Evolutionary conservation across 2,329 filamentous ascomycete genomes (phyloP).

Genomic region (Neonectria magnoliae): DNA sequence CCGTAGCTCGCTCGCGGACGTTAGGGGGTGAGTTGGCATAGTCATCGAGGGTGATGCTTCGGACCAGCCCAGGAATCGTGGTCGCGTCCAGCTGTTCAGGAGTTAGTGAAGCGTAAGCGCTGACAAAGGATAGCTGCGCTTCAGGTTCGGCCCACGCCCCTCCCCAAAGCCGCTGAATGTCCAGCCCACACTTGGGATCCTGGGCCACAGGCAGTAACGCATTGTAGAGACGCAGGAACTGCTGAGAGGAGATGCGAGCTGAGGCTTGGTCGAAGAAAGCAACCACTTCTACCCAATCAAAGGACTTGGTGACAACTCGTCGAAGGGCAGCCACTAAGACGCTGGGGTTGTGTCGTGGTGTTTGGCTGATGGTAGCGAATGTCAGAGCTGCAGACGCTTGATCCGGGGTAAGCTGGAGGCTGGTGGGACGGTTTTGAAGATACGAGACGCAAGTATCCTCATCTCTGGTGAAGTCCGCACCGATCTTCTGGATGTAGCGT

Average conservation of each 20-base stretch:
- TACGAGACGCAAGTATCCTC: slow-evolving; percentile 71
- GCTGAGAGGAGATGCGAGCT: slow-evolving; percentile 77
- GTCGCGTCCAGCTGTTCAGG: slow-evolving; percentile 83
- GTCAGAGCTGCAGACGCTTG: slow-evolving; percentile 85
- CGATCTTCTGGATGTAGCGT: slow-evolving; percentile 77
- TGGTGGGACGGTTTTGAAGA: slow-evolving; percentile 62
- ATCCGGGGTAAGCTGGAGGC: slow-evolving; percentile 76
- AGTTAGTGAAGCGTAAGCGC: slow-evolving; percentile 81
- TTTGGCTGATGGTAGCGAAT: slow-evolving; percentile 69
- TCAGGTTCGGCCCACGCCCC: slow-evolving; percentile 87
- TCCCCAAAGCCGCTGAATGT: slow-evolving; percentile 91
- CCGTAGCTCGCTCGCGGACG: slow-evolving; percentile 62
- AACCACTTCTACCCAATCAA: slow-evolving; percentile 78
- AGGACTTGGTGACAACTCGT: slow-evolving; percentile 69
- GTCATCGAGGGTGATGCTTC: slow-evolving; percentile 75
- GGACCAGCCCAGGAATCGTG: slow-evolving; percentile 82
- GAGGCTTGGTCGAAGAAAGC: slow-evolving; percentile 82
- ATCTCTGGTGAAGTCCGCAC: slow-evolving; percentile 78
- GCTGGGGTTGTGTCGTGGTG: slow-evolving; percentile 61
- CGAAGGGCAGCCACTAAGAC: slow-evolving; percentile 71
- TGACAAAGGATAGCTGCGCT: slow-evolving; percentile 92
- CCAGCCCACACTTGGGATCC: slow-evolving; percentile 64
- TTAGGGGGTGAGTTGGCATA: slow-evolving; percentile 61
- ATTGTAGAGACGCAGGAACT: slow-evolving; percentile 85
- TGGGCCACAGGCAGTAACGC: slow-evolving; percentile 78